A percentile compares a stretch with the other conserved stretches of the same genome.
Evolutionary conservation across 768 basidiomycete species (phyloP).

Genomic region (Cystofilobasidium macerans): DNA sequence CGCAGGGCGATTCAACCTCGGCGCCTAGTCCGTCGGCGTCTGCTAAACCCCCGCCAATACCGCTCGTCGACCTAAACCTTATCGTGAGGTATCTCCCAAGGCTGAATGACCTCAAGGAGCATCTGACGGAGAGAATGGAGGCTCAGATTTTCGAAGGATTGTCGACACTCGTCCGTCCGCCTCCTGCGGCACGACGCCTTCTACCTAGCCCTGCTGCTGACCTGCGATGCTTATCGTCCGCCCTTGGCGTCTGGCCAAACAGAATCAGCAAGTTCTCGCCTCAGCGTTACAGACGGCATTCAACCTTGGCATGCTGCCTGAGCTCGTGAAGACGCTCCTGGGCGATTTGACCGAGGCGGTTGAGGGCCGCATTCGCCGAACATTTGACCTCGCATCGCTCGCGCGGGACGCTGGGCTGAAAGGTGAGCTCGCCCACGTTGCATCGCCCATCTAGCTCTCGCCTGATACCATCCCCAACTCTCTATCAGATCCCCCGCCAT

Average conservation of each 20-base stretch:
- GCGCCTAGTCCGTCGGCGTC: neutral
- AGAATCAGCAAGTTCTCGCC: conserved; percentile 85
- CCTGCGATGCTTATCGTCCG: neutral
- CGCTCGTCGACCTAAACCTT: conserved; percentile 62
- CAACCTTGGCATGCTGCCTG: conserved; percentile 74
- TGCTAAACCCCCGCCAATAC: conserved; percentile 38
- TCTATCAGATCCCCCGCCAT: neutral
- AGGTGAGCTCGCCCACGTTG: conserved; percentile 43
- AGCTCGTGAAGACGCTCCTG: conserved; percentile 67
- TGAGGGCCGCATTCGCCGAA: conserved; percentile 62
- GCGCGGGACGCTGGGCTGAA: conserved; percentile 73
- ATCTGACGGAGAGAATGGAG: conserved; percentile 79
- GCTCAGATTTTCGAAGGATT: conserved; percentile 74
- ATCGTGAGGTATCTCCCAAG: conserved; percentile 59
- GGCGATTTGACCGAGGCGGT: conserved; percentile 71
- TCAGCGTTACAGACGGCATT: conserved; percentile 92
- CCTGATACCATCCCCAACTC: neutral
- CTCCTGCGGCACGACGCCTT: conserved; percentile 18
- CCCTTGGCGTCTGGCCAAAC: no score
- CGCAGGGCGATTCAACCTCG: neutral
- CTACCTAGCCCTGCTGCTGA: neutral
- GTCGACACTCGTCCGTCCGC: conserved; percentile 52
- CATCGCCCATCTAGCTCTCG: no score
- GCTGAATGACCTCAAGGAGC: conserved; percentile 58
- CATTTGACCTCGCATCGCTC: conserved; percentile 78